Conservation (phyloP, 129 eudicot species). For the Artemisia annua region DNA sequence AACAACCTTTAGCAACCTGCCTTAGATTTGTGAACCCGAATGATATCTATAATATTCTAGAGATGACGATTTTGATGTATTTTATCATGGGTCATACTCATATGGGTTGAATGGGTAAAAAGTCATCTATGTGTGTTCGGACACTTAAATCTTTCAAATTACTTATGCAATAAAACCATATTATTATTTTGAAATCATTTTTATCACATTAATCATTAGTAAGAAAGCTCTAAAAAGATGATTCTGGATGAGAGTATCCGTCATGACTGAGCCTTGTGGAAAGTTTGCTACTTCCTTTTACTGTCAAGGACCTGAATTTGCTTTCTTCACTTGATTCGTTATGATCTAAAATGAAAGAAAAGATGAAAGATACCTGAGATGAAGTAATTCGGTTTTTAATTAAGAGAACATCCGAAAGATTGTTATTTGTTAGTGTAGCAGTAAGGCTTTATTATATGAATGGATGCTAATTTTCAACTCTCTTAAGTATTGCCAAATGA, state of each 20-base stretch:
- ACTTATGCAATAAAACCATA: background rate
- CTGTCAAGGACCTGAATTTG: too few relatives aligned
- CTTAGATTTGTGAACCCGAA: too few relatives aligned
- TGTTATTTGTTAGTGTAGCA: background rate
- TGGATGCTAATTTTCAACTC: background rate
- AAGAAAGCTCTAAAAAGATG: background rate
- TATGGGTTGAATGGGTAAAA: slow-evolving; percentile 1
- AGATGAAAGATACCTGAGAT: background rate
- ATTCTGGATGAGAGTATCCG: background rate
- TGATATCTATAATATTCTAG: background rate
- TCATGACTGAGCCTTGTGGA: background rate
- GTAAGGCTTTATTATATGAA: background rate
- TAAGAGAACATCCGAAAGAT: background rate
- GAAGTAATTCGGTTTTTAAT: background rate
- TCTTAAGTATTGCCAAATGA: background rate
- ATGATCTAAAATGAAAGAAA: slow-evolving; percentile 5
- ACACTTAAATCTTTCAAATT: background rate
- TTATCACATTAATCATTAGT: background rate
- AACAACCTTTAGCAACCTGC: too few relatives aligned
- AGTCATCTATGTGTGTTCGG: background rate
- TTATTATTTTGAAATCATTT: background rate
- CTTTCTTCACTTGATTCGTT: background rate
- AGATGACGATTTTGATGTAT: background rate
- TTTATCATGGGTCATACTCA: background rate
- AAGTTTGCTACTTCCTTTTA: too few relatives aligned